These are phyloP conservation scores for Globisporangium rhizosaccharum DNA, from an alignment of 352 stramenopile species.

Conservation along the genomic window DNA sequence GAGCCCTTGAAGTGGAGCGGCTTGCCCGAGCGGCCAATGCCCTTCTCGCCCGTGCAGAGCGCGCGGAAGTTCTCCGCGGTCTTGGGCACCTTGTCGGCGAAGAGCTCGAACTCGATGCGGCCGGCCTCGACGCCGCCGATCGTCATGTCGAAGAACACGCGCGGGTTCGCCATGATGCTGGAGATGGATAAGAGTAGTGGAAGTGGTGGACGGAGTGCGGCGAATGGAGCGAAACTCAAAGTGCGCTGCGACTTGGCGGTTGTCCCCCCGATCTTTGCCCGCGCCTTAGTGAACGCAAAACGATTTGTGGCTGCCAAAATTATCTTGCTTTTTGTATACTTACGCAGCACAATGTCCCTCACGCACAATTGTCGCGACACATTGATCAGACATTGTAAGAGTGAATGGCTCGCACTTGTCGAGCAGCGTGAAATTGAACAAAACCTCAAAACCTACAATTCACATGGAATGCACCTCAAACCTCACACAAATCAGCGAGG, in stretches of 20 bases:
- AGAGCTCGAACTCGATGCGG: constrained; percentile 88
- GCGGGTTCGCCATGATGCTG: constrained; percentile 81
- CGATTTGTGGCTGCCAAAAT: too few relatives aligned
- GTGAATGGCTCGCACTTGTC: too few relatives aligned
- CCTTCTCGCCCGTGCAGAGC: constrained; percentile 54
- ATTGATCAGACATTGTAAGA: too few relatives aligned
- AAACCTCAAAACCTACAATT: too few relatives aligned
- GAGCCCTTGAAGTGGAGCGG: constrained; percentile 84
- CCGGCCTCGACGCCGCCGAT: constrained; percentile 88
- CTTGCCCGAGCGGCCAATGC: constrained; percentile 63
- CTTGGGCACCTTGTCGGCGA: constrained; percentile 79
- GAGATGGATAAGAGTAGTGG: constrained; percentile 1
- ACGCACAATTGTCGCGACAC: too few relatives aligned
- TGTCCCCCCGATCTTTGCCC: background rate
- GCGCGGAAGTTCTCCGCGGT: constrained; percentile 56
- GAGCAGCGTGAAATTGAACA: too few relatives aligned
- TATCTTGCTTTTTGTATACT: too few relatives aligned
- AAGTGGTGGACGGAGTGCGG: constrained; percentile 19
- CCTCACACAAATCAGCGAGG: too few relatives aligned
- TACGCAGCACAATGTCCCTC: too few relatives aligned
- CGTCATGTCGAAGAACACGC: constrained; percentile 98
- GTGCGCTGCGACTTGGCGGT: constrained; percentile 4
- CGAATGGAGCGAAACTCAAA: constrained; percentile 28
- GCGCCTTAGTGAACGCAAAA: too few relatives aligned
- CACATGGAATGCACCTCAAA: too few relatives aligned